These are phyloP conservation scores for Ensete ventricosum DNA, from an alignment of 176 grass and related monocot species.

Conservation along the genomic window DNA sequence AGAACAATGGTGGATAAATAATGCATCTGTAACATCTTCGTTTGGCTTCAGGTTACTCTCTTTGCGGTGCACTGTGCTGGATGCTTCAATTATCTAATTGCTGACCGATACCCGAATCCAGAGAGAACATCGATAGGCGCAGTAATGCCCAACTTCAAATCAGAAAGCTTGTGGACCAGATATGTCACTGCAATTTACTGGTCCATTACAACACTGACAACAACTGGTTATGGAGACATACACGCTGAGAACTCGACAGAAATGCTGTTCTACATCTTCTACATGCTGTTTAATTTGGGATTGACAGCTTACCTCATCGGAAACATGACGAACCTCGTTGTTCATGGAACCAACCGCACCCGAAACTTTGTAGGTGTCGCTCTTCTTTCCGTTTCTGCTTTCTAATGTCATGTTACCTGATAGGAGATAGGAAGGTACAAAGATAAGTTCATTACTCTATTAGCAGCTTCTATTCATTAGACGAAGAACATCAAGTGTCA, in stretches of 20 bases:
- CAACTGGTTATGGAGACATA: conserved; percentile 77
- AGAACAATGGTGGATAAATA: neutral
- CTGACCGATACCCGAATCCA: conserved; percentile 64
- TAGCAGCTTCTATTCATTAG: no score
- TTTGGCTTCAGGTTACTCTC: conserved; percentile 58
- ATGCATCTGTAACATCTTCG: neutral
- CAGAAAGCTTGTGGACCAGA: conserved; percentile 54
- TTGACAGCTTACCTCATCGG: conserved; percentile 76
- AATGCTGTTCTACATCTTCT: conserved; percentile 66
- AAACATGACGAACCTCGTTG: conserved; percentile 90
- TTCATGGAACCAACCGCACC: conserved; percentile 64
- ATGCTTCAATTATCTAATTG: conserved; percentile 80
- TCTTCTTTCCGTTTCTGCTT: neutral
- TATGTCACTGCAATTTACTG: conserved; percentile 75
- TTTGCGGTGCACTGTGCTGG: conserved; percentile 69
- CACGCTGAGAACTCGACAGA: conserved; percentile 75
- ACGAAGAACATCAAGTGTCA: neutral
- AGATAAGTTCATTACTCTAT: no score
- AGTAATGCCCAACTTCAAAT: conserved; percentile 54
- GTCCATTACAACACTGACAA: conserved; percentile 84
- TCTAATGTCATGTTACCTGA: conserved; percentile 14
- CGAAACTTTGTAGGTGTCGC: conserved; percentile 63
- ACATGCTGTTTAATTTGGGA: conserved; percentile 80
- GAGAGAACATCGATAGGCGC: conserved; percentile 72
- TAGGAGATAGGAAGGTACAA: neutral